phyloP scores from a whole-genome alignment of 2,329 filamentous ascomycete genomes.

The Penicillium frequentans region DNA sequence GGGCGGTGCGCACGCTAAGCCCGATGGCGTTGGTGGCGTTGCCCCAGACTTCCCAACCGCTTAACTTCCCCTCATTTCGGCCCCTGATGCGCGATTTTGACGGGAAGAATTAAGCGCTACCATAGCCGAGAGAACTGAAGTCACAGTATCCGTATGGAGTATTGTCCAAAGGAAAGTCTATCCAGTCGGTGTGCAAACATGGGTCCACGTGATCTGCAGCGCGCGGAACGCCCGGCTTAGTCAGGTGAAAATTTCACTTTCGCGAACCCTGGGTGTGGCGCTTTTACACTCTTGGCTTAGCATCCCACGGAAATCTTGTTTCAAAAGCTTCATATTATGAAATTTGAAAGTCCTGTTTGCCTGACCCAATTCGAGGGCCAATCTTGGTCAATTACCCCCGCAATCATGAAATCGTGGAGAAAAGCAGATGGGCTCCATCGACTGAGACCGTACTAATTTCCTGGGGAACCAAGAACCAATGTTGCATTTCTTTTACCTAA shows the following conservation, averaged over 20 bases:
- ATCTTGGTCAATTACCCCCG: background rate
- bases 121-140: background rate
- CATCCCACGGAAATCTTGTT: no score
- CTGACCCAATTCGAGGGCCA: background rate
- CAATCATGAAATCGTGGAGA: constrained; percentile 1
- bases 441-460: background rate
- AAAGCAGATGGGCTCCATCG: background rate
- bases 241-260: background rate
- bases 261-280: no score
- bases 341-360: background rate
- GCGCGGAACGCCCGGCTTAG: background rate
- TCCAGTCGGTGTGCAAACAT: background rate
- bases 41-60: background rate
- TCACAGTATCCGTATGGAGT: background rate
- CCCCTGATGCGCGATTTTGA: background rate
- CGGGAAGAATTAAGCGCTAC: background rate
- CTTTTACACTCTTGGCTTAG: no score
- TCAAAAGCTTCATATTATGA: background rate
- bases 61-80: background rate
- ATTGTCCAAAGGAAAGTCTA: background rate
- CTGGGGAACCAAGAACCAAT: constrained; percentile 6
- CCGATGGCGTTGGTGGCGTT: background rate
- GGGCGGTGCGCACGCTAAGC: background rate
- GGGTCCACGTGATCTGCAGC: no score
- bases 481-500: constrained; percentile 26